Percentiles rank a stretch among this genome's conserved stretches.
phyloP scores from a whole-genome alignment of 257 asterid species.

The Datura wrightii region DNA sequence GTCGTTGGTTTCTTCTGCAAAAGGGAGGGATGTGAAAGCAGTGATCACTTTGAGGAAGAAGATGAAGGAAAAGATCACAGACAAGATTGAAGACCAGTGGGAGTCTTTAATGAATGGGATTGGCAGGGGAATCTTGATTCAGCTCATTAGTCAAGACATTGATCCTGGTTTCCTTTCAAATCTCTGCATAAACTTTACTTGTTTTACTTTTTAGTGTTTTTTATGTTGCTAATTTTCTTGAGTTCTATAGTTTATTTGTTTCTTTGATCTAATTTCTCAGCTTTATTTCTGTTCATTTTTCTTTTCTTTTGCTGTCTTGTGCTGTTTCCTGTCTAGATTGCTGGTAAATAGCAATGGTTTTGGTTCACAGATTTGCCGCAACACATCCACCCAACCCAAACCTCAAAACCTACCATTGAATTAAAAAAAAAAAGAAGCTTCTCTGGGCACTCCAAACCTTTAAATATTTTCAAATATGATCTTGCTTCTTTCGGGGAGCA shows the following conservation, averaged over 20 bases:
- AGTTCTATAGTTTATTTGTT: constrained; percentile 7
- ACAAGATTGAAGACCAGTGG: constrained; percentile 81
- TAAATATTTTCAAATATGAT: background rate
- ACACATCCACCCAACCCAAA: too few relatives aligned
- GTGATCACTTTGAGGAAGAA: constrained; percentile 81
- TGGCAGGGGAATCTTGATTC: constrained; percentile 83
- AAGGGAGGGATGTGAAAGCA: constrained; percentile 66
- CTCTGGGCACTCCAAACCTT: background rate
- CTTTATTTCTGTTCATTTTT: background rate
- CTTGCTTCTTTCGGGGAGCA: background rate
- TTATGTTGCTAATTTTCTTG: background rate
- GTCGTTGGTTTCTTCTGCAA: constrained; percentile 37
- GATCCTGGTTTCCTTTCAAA: constrained; percentile 62
- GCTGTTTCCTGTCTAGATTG: background rate
- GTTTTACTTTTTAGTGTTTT: background rate
- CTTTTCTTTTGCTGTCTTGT: background rate
- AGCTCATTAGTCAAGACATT: constrained; percentile 76
- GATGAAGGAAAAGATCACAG: constrained; percentile 73
- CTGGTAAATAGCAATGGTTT: background rate
- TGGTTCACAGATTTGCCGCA: background rate
- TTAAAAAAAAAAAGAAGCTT: too few relatives aligned
- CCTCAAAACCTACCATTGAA: too few relatives aligned
- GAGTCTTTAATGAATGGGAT: constrained; percentile 74
- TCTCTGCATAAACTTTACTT: background rate
- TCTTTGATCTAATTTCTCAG: background rate